Evolutionary conservation across 2,329 filamentous ascomycete species (phyloP), one percentile per base, ranked within the genome.

Genomic region (Neodidymelliopsis sp.): DNA sequence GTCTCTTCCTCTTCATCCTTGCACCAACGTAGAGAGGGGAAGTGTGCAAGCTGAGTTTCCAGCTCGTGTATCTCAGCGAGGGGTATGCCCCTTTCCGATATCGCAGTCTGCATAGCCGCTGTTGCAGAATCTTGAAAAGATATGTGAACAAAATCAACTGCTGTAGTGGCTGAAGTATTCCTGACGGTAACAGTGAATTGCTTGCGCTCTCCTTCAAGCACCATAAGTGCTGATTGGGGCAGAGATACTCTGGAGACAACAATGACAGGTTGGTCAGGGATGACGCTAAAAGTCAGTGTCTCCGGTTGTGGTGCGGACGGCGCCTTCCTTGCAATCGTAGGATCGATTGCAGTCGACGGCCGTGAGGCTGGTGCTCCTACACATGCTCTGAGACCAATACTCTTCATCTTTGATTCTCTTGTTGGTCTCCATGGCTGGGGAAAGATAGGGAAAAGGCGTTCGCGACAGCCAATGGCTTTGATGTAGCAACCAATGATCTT

Each of bases 91-190:
- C 90, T 88, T 63, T 86, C 91, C 42, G 78, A 81, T 34, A 96
- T 78, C 0, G 90, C 89, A 25, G 85, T 79, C 62, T 93, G 89
- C 12, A 96, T 78, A 7, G 89, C 85, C 6, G 81, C 82, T 54
- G 91, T 90, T 0, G 91, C 92, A 1, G 91, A 95, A 74, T 97
- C 91, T 60, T 91, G 87, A 69, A 96, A 96, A 0, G 90, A 92
- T 51, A 97, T 91, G 19, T 94, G 80, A 25, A 97, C 77, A 45
- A 97, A 87, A 66, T 96, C 90, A 1, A 90, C 90, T 1, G 90
- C 79, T 2, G 88, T 91, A 1, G 79, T 70, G 15, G 52, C 59
- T 0, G 91, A 94, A 7, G 84, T 78, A 58, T 99, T 99, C 58
- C 88, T 83, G 11, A 97, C 76, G 0, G 88, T 92, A 12, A 97